These are phyloP conservation scores for Saposhnikovia divaricata DNA, from an alignment of 129 eudicot genomes.

Conservation along the genomic window DNA sequence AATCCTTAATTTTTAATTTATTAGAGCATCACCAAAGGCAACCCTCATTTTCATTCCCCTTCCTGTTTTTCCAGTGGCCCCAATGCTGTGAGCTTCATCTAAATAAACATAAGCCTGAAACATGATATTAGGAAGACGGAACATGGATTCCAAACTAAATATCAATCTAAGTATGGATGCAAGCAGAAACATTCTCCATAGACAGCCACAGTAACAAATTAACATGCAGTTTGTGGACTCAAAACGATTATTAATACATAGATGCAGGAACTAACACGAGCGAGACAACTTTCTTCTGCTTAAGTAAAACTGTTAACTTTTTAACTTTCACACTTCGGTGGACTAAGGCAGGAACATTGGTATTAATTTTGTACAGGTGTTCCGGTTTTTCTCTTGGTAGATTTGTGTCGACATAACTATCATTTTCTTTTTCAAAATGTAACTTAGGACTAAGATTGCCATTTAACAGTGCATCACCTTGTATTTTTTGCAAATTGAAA, in stretches of 20 bases:
- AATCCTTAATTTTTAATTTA: no score
- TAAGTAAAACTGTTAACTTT: no score
- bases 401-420: no score
- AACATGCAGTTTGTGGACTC: background rate
- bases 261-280: background rate
- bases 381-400: no score
- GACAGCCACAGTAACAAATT: background rate
- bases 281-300: background rate
- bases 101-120: conserved; percentile 79
- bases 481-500: conserved; percentile 82
- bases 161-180: no score
- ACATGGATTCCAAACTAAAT: background rate
- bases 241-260: background rate
- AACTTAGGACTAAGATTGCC: background rate
- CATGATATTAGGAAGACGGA: background rate
- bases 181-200: no score
- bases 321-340: no score
- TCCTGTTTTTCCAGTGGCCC: conserved; percentile 90
- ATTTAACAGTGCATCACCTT: conserved; percentile 39
- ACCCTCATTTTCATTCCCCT: no score
- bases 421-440: no score
- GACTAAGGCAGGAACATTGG: no score
- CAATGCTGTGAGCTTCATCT: conserved; percentile 99
- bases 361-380: no score
- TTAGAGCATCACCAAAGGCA: no score